Evolutionary conservation across 345 rosid genomes (phyloP), one percentile per base, ranked within the genome.

Genomic region (Camelina hispida): DNA sequence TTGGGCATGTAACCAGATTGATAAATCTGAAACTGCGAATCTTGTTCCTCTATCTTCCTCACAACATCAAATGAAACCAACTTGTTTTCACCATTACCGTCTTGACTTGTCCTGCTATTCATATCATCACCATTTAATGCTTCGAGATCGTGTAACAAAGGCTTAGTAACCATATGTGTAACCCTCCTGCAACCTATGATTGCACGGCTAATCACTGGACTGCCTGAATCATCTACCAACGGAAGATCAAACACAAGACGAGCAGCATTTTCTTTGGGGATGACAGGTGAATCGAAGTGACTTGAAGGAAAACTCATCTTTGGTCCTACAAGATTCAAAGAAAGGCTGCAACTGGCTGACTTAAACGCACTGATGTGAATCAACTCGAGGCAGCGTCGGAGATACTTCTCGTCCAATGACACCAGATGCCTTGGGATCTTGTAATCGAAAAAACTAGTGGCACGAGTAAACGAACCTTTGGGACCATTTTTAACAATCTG

Each of bases 391-490:
- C 98, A 93, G 25, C 80, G 75, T 5, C 86, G 90, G 5, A 91
- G 89, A 80, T 86, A 87, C 72, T 86, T 91, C 77, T 90, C 98
- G 74, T 94, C 92, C 5, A 85, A 61, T 34, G 87, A 83, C 42
- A 87, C 86, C 86, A 94, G 50, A 85, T 84, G 85, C 85, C 86
- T 87, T 28, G 92, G 92, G 64, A 91, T 87, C 85, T 83, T 87
- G 81, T 69, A 77, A 46, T 85, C 90, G 11, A 83, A 71, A 67
- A 79, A 78, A 66, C 62, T 74, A 38, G 76, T 75, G 54, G 82
- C 82, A 38, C 32, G 88, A 72, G 84, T 63, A 53, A 87, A 76
- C 0, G 87, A 82, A 16, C 79, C 85, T 73, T 82, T 84, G 25
- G 81, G 73, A 69, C 83, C 74, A 62, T 84, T 83, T 70, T 80